Evolutionary conservation across 805 yeast genomes (phyloP).

Genomic region (Lipomyces sp.): DNA sequence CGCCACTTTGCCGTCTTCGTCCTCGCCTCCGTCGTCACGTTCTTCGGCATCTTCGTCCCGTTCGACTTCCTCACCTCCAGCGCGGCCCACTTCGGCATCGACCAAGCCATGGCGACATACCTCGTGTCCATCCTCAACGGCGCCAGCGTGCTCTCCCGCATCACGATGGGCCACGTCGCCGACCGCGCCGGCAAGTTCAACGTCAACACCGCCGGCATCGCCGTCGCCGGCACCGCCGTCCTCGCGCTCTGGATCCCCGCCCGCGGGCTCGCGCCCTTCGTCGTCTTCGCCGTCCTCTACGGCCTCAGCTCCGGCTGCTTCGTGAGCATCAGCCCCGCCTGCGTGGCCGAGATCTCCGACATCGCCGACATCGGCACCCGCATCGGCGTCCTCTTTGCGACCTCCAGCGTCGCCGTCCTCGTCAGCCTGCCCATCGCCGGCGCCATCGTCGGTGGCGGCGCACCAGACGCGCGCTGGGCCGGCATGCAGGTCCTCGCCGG

Average conservation of each 20-base stretch:
- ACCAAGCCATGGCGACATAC: slow-evolving; percentile 14
- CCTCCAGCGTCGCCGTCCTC: slow-evolving; percentile 50
- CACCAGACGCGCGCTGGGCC: slow-evolving; percentile 1
- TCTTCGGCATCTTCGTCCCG: slow-evolving; percentile 36
- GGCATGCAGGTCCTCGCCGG: slow-evolving; percentile 13
- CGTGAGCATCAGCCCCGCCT: slow-evolving; percentile 36
- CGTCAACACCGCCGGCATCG: slow-evolving; percentile 48
- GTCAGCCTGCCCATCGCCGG: slow-evolving; percentile 38
- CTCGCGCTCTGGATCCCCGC: slow-evolving; percentile 65
- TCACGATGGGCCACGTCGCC: slow-evolving; percentile 52
- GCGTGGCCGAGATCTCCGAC: slow-evolving; percentile 33
- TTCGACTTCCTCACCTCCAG: slow-evolving; percentile 36
- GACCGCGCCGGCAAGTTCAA: slow-evolving; percentile 56
- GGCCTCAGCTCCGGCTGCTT: slow-evolving; percentile 38
- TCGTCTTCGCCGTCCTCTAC: slow-evolving; percentile 34
- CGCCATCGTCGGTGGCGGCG: slow-evolving; percentile 11
- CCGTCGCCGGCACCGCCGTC: slow-evolving; percentile 46
- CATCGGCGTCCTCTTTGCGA: slow-evolving; percentile 60
- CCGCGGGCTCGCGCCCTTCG: slow-evolving; percentile 39
- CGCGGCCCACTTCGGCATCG: slow-evolving; percentile 30
- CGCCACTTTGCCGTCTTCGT: slow-evolving; percentile 16
- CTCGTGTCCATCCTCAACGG: slow-evolving; percentile 17
- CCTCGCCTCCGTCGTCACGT: slow-evolving; percentile 32
- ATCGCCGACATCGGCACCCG: slow-evolving; percentile 34
- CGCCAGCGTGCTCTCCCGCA: slow-evolving; percentile 46